Base-by-base conservation (phyloP, 306 rosid genomes). In the Cicer arietinum region DNA sequence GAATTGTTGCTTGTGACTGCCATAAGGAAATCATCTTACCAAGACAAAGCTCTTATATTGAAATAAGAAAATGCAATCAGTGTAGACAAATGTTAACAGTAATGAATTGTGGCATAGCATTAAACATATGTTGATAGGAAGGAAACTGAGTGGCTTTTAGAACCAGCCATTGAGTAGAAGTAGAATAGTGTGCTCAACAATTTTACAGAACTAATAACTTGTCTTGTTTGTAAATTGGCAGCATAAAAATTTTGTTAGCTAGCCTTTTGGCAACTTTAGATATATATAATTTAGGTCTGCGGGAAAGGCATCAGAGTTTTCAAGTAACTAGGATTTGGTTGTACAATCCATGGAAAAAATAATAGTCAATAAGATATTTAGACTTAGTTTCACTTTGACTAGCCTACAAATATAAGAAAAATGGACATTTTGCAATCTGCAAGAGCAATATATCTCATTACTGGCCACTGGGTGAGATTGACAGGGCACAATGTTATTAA, bases 151-250 rank as follows among this genome's bases (percentile, higher is more conserved):
- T 74, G 69, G 39, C 69, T 62, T 54, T 51, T 71, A 59, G 70
- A 77, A 30, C 67, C 43, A 40, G 47, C 61, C 50, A 68, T n/a
- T 51, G 58, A 43, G 50, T 40, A 17, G 64, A 39, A 43, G 50
- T 40, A 17, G 64, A 39, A 46, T 57, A n/a, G 30, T n/a, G 57
- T 69, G 39, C 44, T 58, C 3, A 35, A 45, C 37, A 35, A 75
- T 63, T 53, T 75, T 67, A 52, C 56, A 42, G 71, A 58, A 7
- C 64, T 67, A 62, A n/a, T 80, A 65, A 48, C 71, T 17, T 67
- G 18, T 52, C 73, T 18, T 14, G 41, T 54, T 56, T 57, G 30
- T 81, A 74, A 62, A 53, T 67, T 50, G 17, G 42, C 69, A 62
- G 63, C 7, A 6, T 51, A 53, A 45, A 52, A 14, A 45, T 67